These are phyloP conservation scores for Phycomyces blakesleeanus DNA, from an alignment of 192 early-diverging fungal genomes.

Conservation along the genomic window DNA sequence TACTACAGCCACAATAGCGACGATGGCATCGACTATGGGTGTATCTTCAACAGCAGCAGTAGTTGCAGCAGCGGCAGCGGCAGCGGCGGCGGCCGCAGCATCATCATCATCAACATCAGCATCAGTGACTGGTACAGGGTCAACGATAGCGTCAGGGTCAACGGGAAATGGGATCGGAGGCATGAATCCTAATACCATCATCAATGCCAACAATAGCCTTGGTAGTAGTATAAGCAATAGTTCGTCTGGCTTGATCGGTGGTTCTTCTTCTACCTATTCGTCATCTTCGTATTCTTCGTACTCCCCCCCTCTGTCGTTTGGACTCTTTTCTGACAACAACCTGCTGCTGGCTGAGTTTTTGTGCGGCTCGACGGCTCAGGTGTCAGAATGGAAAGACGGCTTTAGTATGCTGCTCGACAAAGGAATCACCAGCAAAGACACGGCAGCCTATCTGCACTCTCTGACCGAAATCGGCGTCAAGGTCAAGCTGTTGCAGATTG, in stretches of 20 bases:
- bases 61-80: too few relatives aligned
- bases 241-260: too few relatives aligned
- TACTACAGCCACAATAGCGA: neutral
- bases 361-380: constrained; percentile 43
- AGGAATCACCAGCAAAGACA: constrained; percentile 59
- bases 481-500: constrained; percentile 61
- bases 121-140: too few relatives aligned
- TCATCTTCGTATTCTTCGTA: too few relatives aligned
- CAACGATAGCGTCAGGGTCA: too few relatives aligned
- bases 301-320: constrained; percentile 23
- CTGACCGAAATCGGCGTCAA: constrained; percentile 69
- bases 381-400: constrained; percentile 71
- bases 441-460: constrained; percentile 56
- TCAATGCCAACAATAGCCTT: too few relatives aligned
- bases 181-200: too few relatives aligned
- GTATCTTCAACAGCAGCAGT: neutral
- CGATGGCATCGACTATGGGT: neutral
- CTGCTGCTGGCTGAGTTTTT: constrained; percentile 53
- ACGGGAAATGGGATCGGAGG: too few relatives aligned
- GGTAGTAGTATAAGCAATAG: too few relatives aligned
- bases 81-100: too few relatives aligned
- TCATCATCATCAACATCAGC: too few relatives aligned
- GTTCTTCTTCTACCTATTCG: too few relatives aligned
- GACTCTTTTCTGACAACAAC: constrained; percentile 38
- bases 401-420: constrained; percentile 68